Percentiles rank a stretch among this genome's conserved stretches.
Conservation (phyloP, 78 protist species). For the Salpingoeca rosetta region DNA sequence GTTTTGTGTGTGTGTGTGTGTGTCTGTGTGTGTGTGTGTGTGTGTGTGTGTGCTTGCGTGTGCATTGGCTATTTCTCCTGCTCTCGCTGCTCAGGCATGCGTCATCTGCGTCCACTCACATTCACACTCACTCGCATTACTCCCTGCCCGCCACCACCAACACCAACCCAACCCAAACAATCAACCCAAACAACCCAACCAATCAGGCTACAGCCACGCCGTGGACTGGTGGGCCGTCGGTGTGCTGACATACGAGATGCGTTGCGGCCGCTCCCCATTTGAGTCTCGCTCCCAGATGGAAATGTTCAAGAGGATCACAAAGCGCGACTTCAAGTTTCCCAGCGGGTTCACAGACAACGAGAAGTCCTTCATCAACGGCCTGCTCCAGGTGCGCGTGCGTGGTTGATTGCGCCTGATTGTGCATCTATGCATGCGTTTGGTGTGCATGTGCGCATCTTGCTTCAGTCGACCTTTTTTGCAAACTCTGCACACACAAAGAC, state of each 20-base stretch:
- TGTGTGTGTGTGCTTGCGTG: too few relatives aligned
- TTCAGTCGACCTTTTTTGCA: too few relatives aligned
- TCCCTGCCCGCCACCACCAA: neutral
- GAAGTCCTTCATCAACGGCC: neutral
- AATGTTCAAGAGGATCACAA: conserved; percentile 75
- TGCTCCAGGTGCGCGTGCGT: too few relatives aligned
- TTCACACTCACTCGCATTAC: neutral
- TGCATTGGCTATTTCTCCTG: too few relatives aligned
- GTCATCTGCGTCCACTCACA: neutral
- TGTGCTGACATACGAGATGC: conserved; percentile 30
- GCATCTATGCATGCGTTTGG: too few relatives aligned
- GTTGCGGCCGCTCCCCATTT: conserved; percentile 70
- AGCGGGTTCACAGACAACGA: neutral
- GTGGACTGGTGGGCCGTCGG: conserved; percentile 54
- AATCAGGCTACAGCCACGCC: conserved; percentile 1
- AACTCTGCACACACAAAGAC: too few relatives aligned
- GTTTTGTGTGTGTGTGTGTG: too few relatives aligned
- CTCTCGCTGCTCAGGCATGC: too few relatives aligned
- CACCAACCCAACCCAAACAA: neutral
- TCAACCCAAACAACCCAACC: neutral
- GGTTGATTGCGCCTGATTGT: too few relatives aligned
- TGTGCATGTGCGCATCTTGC: too few relatives aligned
- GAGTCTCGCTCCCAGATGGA: conserved; percentile 71
- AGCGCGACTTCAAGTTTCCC: conserved; percentile 23
- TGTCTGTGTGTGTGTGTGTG: conserved; percentile 7